Evolutionary conservation across 2,329 filamentous ascomycete species (phyloP).

Genomic region (Rhexocercosporidium sp.): DNA sequence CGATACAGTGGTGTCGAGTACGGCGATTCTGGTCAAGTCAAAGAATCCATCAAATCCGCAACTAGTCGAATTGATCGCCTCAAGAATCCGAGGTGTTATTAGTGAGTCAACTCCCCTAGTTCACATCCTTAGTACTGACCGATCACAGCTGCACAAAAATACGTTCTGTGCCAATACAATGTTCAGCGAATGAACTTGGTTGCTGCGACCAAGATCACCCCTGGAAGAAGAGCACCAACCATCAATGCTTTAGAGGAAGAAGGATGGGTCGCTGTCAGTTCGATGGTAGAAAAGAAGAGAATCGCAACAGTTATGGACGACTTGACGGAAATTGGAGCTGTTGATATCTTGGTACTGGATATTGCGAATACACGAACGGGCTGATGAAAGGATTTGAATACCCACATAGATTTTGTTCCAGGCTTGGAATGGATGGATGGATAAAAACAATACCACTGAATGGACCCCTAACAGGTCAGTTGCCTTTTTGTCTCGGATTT

Average conservation of each 20-base stretch:
- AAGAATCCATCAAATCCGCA: conserved; percentile 79
- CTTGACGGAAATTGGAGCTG: conserved; percentile 41
- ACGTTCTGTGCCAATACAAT: conserved; percentile 97
- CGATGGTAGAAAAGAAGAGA: conserved; percentile 43
- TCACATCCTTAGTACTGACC: conserved; percentile 23
- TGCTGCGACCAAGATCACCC: conserved; percentile 77
- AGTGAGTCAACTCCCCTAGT: conserved; percentile 52
- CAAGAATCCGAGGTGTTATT: conserved; percentile 90
- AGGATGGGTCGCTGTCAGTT: conserved; percentile 45
- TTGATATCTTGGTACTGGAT: conserved; percentile 43
- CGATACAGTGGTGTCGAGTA: conserved; percentile 87
- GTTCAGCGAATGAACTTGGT: conserved; percentile 73
- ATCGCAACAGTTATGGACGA: conserved; percentile 44
- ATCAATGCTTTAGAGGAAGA: conserved; percentile 87
- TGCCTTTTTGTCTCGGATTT: not conserved
- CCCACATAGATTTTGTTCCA: conserved; percentile 19
- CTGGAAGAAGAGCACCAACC: conserved; percentile 91
- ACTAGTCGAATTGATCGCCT: conserved; percentile 82
- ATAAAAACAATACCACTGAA: not conserved
- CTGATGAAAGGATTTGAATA: conserved; percentile 19
- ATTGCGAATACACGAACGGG: conserved; percentile 43
- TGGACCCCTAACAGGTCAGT: not conserved
- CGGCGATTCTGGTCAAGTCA: conserved; percentile 91
- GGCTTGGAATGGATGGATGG: not conserved
- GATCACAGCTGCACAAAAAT: conserved; percentile 76